These are phyloP conservation scores for Alternaria arborescens DNA, from an alignment of 2,329 filamentous ascomycete species.

Conservation along the genomic window DNA sequence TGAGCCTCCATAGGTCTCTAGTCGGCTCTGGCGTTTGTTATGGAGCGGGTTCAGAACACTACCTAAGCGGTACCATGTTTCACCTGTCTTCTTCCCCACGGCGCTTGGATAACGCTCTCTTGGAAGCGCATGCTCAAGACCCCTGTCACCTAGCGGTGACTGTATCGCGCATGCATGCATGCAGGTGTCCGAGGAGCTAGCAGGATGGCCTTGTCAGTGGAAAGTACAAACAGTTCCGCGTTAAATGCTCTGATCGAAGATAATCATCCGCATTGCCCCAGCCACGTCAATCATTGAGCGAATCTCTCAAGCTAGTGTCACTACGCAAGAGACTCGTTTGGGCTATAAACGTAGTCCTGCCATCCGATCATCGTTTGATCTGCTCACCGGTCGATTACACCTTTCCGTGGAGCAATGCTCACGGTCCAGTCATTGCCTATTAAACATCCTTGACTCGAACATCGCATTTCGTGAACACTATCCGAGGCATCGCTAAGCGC, in stretches of 20 bases:
- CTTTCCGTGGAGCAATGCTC: conserved; percentile 6
- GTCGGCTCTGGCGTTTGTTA: conserved; percentile 15
- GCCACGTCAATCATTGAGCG: conserved; percentile 17
- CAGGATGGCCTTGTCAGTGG: neutral
- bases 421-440: neutral
- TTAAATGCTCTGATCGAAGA: neutral
- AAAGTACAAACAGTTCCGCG: conserved; percentile 15
- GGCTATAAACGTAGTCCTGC: conserved; percentile 29
- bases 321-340: conserved; percentile 12
- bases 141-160: conserved; percentile 13
- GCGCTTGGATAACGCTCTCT: conserved; percentile 11
- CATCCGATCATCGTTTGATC: conserved; percentile 15
- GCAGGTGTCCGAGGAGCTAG: conserved; percentile 14
- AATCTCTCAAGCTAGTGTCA: neutral
- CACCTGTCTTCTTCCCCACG: conserved; percentile 15
- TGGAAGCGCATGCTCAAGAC: conserved; percentile 10
- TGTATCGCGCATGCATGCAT: conserved; percentile 9
- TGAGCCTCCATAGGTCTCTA: neutral
- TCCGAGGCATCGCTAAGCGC: neutral
- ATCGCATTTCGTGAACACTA: neutral
- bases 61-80: conserved; percentile 21
- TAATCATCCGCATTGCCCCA: conserved; percentile 6
- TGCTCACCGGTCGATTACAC: conserved; percentile 8
- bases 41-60: conserved; percentile 7
- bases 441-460: neutral